Evolutionary conservation across 2,329 filamentous ascomycete genomes (phyloP).

Genomic region (Colletotrichum agaves): DNA sequence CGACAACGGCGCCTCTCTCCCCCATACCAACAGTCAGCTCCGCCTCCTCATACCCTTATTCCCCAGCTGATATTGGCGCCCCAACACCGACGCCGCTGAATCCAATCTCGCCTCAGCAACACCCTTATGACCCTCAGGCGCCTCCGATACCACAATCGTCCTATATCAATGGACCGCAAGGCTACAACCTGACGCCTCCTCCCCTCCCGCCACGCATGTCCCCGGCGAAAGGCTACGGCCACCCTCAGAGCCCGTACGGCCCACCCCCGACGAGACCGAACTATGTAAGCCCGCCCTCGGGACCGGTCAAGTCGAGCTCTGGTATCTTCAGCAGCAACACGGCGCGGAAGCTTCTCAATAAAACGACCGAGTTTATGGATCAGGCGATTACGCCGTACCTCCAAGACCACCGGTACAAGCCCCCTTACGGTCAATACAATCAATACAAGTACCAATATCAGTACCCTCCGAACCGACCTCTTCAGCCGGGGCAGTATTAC

Average conservation of each 20-base stretch:
- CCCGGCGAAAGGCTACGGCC: not conserved
- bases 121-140: conserved; percentile 9
- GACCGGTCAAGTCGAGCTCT: conserved; percentile 8
- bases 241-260: conserved; percentile 1
- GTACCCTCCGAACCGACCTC: not conserved
- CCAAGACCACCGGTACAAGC: conserved; percentile 34
- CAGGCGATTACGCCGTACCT: conserved; percentile 42
- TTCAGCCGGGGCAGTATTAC: conserved; percentile 17
- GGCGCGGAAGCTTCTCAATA: conserved; percentile 49
- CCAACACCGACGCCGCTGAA: not conserved
- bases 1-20: conserved; percentile 10
- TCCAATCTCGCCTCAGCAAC: not conserved
- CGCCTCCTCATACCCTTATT: conserved; percentile 15
- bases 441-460: conserved; percentile 15
- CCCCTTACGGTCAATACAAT: conserved; percentile 20
- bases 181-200: not conserved
- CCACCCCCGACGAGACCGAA: conserved; percentile 20
- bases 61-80: conserved; percentile 12
- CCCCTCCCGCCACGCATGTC: conserved; percentile 22
- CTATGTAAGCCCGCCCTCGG: not conserved
- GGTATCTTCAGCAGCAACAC: conserved; percentile 48
- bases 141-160: conserved; percentile 17
- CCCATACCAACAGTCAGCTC: conserved; percentile 8
- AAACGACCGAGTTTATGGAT: conserved; percentile 49
- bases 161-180: conserved; percentile 18